phyloP scores from a whole-genome alignment of 495 filamentous ascomycete species.

The Hypoxylon intermedium region DNA sequence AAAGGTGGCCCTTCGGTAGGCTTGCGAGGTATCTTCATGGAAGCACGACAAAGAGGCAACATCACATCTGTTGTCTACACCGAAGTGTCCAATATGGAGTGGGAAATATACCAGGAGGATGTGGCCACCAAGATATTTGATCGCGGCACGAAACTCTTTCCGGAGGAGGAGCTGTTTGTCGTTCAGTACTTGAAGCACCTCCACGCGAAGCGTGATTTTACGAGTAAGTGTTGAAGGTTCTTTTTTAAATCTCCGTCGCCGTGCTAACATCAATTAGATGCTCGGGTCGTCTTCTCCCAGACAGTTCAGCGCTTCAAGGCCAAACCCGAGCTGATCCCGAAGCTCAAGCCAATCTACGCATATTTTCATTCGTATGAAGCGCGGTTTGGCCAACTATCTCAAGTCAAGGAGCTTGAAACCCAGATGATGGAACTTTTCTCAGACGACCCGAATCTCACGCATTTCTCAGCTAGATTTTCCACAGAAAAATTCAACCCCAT shows the following conservation, averaged over 20 bases:
- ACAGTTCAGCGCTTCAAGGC: conserved; percentile 78
- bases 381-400: conserved; percentile 87
- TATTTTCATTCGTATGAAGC: conserved; percentile 96
- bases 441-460: conserved; percentile 76
- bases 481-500: conserved; percentile 68
- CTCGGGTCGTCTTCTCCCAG: conserved; percentile 91
- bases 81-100: conserved; percentile 88
- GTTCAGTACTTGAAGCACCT: conserved; percentile 95
- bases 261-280: conserved; percentile 69
- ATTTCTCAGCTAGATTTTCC: conserved; percentile 78
- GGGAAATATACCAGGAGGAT: conserved; percentile 91
- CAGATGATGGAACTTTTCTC: conserved; percentile 93
- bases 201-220: conserved; percentile 86
- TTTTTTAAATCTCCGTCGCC: too few relatives aligned
- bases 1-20: conserved; percentile 73
- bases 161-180: conserved; percentile 87
- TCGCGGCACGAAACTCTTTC: conserved; percentile 87
- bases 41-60: conserved; percentile 82
- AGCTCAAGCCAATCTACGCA: conserved; percentile 80
- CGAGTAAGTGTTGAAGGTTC: too few relatives aligned
- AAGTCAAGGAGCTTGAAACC: conserved; percentile 87
- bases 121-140: conserved; percentile 95
- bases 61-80: conserved; percentile 94
- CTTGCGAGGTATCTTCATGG: conserved; percentile 82
- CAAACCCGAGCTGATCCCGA: conserved; percentile 72